Percentiles rank a stretch among this genome's conserved stretches.
Conservation (phyloP, 768 basidiomycete species). For the Heimioporus sp. region DNA sequence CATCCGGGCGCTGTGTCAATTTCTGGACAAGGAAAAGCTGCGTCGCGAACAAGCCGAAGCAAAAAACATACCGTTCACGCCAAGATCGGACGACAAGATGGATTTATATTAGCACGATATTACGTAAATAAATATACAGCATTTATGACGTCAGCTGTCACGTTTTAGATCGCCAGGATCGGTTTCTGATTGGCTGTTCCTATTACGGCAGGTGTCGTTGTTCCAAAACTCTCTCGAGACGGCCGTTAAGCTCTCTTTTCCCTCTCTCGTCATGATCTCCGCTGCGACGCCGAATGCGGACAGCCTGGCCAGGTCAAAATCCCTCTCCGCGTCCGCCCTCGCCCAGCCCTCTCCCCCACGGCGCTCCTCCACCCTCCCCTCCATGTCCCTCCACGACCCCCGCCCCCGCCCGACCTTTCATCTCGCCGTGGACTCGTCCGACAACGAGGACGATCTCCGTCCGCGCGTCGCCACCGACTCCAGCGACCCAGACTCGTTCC, state of each 20-base stretch:
- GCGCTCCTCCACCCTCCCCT: constrained; percentile 44
- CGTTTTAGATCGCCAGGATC: background rate
- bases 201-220: constrained; percentile 9
- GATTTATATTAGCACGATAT: constrained; percentile 49
- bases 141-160: constrained; percentile 11
- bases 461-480: background rate
- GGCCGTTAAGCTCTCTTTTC: too few relatives aligned
- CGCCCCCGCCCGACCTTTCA: constrained; percentile 12
- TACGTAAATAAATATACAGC: background rate
- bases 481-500: background rate
- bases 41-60: constrained; percentile 58
- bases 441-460: constrained; percentile 14
- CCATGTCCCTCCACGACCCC: constrained; percentile 14
- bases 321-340: constrained; percentile 19
- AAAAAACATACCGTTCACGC: constrained; percentile 54
- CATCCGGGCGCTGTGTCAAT: constrained; percentile 56
- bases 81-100: constrained; percentile 61
- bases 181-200: background rate
- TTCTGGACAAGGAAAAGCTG: constrained; percentile 68
- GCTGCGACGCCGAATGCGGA: background rate
- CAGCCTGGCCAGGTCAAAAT: constrained; percentile 9
- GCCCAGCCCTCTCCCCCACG: constrained; percentile 19
- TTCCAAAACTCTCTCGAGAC: background rate
- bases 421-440: constrained; percentile 15
- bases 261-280: background rate